These are phyloP conservation scores for Eutypella sp. DNA, from an alignment of 2,329 filamentous ascomycete species.

Conservation along the genomic window DNA sequence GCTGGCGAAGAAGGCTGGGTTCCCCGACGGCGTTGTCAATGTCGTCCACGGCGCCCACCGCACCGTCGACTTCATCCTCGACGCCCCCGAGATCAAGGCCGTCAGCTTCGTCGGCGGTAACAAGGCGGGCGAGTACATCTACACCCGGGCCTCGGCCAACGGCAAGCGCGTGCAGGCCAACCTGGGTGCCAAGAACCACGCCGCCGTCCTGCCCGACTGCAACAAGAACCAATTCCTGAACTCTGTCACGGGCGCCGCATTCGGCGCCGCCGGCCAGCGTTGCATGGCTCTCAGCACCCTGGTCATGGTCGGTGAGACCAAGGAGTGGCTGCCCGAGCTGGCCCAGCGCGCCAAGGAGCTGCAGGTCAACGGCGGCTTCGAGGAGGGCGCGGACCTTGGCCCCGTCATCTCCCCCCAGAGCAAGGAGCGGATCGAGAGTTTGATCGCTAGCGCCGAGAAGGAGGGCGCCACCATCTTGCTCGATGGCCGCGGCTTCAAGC, in stretches of 20 bases:
- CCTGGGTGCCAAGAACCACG: slow-evolving; percentile 84
- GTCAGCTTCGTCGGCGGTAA: slow-evolving; percentile 83
- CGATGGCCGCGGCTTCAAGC: slow-evolving; percentile 70
- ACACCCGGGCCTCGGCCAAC: slow-evolving; percentile 69
- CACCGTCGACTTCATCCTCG: slow-evolving; percentile 81
- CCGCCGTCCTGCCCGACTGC: slow-evolving; percentile 76
- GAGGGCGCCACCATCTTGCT: slow-evolving; percentile 81
- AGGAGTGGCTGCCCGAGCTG: slow-evolving; percentile 74
- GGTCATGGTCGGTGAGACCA: slow-evolving; percentile 80
- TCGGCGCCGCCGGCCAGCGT: slow-evolving; percentile 77
- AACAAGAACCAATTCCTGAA: slow-evolving; percentile 90
- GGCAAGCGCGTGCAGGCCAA: slow-evolving; percentile 88
- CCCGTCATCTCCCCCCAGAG: slow-evolving; percentile 77
- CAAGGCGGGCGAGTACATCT: slow-evolving; percentile 87
- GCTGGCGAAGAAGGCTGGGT: slow-evolving; percentile 73
- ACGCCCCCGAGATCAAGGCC: slow-evolving; percentile 80
- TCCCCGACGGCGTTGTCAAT: slow-evolving; percentile 78
- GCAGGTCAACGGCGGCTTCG: slow-evolving; percentile 75
- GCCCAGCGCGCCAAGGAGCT: slow-evolving; percentile 70
- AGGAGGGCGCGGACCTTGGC: slow-evolving; percentile 72
- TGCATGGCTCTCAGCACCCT: slow-evolving; percentile 84
- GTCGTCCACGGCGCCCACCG: slow-evolving; percentile 75
- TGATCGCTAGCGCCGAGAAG: slow-evolving; percentile 72
- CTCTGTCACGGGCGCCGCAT: slow-evolving; percentile 76
- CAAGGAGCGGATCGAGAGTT: slow-evolving; percentile 69